These are phyloP conservation scores for Polytrichum formosum DNA, from an alignment of 225 moss, liverwort and hornwort genomes.

Conservation along the genomic window DNA sequence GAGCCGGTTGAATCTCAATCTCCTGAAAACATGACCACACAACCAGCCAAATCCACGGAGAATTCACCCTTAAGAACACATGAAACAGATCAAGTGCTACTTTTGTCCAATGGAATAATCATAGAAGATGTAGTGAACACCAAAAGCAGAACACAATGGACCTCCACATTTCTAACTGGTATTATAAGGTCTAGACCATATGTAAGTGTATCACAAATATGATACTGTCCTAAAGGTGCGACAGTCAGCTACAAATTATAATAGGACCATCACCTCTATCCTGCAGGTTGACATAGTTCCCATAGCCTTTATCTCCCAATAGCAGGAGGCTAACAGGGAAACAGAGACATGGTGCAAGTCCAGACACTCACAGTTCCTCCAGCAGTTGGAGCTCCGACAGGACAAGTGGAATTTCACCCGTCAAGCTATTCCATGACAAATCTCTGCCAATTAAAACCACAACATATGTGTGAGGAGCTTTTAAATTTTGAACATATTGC, in stretches of 20 bases:
- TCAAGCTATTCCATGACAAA: conserved; percentile 10
- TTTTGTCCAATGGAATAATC: too few relatives aligned
- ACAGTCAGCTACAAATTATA: too few relatives aligned
- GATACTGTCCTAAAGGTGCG: too few relatives aligned
- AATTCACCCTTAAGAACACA: too few relatives aligned
- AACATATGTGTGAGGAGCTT: not conserved
- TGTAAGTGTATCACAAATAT: too few relatives aligned
- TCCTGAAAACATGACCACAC: not conserved
- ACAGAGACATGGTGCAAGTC: not conserved
- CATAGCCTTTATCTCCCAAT: not conserved
- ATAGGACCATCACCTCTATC: not conserved
- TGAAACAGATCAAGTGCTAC: too few relatives aligned
- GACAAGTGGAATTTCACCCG: conserved; percentile 11
- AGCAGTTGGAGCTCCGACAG: conserved; percentile 13
- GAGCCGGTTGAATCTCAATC: conserved; percentile 10
- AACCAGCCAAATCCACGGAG: too few relatives aligned
- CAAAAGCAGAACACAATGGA: not conserved
- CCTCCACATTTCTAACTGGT: too few relatives aligned
- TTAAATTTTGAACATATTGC: not conserved
- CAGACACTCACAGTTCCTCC: conserved; percentile 15
- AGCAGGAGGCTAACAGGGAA: too few relatives aligned
- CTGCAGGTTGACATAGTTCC: not conserved
- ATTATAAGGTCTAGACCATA: too few relatives aligned
- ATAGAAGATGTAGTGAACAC: too few relatives aligned
- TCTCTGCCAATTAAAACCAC: conserved; percentile 3